These are phyloP conservation scores for Sanghuangporus sanghuang DNA, from an alignment of 1,284 basidiomycete genomes.

Conservation along the genomic window DNA sequence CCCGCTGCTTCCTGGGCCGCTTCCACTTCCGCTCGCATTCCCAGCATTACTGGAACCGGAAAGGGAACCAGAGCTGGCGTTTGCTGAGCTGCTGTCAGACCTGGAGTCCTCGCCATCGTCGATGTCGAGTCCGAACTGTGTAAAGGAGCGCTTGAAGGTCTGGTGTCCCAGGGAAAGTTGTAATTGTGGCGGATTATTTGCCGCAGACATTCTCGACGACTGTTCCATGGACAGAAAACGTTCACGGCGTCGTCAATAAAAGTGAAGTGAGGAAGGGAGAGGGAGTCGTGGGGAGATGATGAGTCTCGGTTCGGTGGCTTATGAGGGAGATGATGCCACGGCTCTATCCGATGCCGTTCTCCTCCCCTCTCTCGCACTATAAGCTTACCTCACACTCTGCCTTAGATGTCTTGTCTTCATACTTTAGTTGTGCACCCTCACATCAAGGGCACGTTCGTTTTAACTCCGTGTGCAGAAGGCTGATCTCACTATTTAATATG, in stretches of 20 bases:
- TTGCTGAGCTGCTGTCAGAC: background rate
- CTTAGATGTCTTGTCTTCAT: background rate
- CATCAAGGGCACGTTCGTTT: no score
- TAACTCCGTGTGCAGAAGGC: no score
- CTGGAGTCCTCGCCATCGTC: conserved; percentile 12
- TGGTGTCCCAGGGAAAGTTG: conserved; percentile 12
- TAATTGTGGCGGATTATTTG: conserved; percentile 16
- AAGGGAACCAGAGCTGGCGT: background rate
- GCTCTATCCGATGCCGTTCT: conserved; percentile 2
- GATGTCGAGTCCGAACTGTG: conserved; percentile 18
- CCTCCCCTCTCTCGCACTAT: background rate
- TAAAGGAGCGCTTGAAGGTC: conserved; percentile 17
- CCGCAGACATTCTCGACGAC: conserved; percentile 2
- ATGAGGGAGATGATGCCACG: conserved; percentile 3
- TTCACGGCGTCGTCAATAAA: background rate
- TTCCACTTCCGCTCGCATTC: background rate
- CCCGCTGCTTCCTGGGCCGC: background rate
- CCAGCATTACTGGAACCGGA: background rate
- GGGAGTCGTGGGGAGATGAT: conserved; percentile 2
- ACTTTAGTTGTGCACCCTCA: no score
- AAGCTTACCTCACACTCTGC: background rate
- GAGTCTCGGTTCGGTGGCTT: conserved; percentile 7
- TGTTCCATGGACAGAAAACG: background rate
- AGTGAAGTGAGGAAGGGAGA: background rate
- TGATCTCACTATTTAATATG: no score